Evolutionary conservation across 2,329 filamentous ascomycete genomes (phyloP).

Genomic region (Torrubiella hemipterigena): DNA sequence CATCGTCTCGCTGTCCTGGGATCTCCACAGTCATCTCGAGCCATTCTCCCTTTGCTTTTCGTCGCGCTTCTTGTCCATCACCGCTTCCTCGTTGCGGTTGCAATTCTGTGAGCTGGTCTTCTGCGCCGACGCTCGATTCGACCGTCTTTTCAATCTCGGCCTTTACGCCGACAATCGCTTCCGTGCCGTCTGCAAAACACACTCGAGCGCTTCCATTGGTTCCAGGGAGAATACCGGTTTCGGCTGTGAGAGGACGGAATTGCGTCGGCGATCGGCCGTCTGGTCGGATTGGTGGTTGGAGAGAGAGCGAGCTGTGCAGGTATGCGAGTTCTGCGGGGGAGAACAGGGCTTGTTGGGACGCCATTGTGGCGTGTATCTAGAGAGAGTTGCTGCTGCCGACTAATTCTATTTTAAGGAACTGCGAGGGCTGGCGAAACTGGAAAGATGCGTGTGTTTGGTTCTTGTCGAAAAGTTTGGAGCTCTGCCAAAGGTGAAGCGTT

Average conservation of each 20-base stretch:
- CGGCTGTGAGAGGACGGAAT: slow-evolving; percentile 82
- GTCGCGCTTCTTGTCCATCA: slow-evolving; percentile 24
- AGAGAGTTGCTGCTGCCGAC: no score
- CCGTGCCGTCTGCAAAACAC: slow-evolving; percentile 88
- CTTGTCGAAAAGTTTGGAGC: no score
- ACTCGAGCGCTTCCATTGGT: slow-evolving; percentile 89
- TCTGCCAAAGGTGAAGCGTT: no score
- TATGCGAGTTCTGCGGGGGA: slow-evolving; percentile 95
- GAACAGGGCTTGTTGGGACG: slow-evolving; percentile 61
- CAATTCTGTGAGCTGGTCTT: slow-evolving; percentile 14
- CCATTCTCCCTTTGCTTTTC: slow-evolving; percentile 53
- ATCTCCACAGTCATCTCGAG: slow-evolving; percentile 87
- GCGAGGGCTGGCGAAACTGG: no score
- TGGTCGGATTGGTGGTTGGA: slow-evolving; percentile 73
- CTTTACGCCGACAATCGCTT: slow-evolving; percentile 92
- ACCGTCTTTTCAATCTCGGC: slow-evolving; percentile 75
- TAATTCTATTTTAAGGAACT: no score
- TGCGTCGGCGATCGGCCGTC: slow-evolving; percentile 74
- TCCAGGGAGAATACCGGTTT: slow-evolving; percentile 78
- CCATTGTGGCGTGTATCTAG: slow-evolving; percentile 32
- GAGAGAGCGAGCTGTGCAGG: slow-evolving; percentile 75
- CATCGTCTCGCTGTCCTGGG: slow-evolving; percentile 81
- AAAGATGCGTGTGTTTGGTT: no score
- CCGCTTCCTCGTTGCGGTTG: slow-evolving; percentile 23
- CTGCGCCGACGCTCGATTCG: slow-evolving; percentile 12